Evolutionary conservation across 495 filamentous ascomycete species (phyloP).

Genomic region (Neurospora sp.): DNA sequence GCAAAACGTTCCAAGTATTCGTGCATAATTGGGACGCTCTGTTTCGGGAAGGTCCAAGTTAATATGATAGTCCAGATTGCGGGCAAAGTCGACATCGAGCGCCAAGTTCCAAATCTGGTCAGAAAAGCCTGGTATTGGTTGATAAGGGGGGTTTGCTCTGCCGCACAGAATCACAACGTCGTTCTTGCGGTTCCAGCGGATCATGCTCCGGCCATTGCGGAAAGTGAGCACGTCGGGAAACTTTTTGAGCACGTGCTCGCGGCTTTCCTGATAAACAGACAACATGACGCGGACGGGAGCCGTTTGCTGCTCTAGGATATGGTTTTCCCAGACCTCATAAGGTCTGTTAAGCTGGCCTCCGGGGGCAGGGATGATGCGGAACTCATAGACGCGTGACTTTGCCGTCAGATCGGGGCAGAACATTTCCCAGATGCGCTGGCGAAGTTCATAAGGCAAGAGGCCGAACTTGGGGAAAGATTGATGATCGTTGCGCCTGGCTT

Average conservation of each 20-base stretch:
- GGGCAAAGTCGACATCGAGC: background rate
- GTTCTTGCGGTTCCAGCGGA: slow-evolving; percentile 24
- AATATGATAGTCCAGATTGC: background rate
- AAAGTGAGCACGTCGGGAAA: slow-evolving; percentile 26
- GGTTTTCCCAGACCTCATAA: slow-evolving; percentile 6
- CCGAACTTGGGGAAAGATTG: slow-evolving; percentile 31
- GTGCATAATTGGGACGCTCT: no score
- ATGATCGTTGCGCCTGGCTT: slow-evolving; percentile 4
- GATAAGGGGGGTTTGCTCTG: background rate
- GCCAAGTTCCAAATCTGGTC: slow-evolving; percentile 18
- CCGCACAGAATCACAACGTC: slow-evolving; percentile 18
- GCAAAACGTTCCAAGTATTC: no score
- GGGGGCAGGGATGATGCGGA: background rate
- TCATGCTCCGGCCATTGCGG: background rate
- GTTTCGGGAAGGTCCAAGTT: no score
- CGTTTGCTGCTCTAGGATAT: slow-evolving; percentile 18
- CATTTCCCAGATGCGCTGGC: slow-evolving; percentile 28
- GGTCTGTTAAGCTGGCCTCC: background rate
- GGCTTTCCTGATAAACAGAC: slow-evolving; percentile 25
- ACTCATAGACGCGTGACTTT: slow-evolving; percentile 18
- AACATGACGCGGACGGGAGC: slow-evolving; percentile 20
- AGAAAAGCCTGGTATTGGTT: background rate
- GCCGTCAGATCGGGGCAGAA: slow-evolving; percentile 27
- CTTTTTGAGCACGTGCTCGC: slow-evolving; percentile 16
- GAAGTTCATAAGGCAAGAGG: slow-evolving; percentile 30